Evolutionary conservation across 805 yeast species (phyloP), one percentile per base, ranked within the genome.

Genomic region (Babjeviella inositovora): DNA sequence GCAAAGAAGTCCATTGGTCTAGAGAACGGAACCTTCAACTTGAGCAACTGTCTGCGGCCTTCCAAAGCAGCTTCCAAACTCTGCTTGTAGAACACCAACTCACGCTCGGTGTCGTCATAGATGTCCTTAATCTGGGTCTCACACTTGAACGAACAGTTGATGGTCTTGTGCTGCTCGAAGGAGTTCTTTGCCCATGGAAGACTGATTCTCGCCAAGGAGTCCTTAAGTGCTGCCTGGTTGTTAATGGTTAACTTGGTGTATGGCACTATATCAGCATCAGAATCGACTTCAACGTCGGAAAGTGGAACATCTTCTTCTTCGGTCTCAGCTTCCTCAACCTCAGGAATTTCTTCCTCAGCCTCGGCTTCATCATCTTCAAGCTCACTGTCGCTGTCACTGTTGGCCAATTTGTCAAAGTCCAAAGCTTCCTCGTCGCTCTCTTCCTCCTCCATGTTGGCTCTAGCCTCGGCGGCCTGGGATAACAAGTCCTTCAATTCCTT

Each of bases 1-100:
- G 98, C 99, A 54, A 90, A 90, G 49, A 81, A 90, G 46, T 90
- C 98, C 39, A 68, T 55, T 17, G 99, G 99, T 48, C 98, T 70
- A 14, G 92, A 62, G 47, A 90, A 90, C 29, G 95, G 82, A 15
- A 87, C 70, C 41, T 74, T 73, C 34, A 79, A 62, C 39, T 70
- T 70, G 27, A 70, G 52, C 19, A 79, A 56, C 25, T 66, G 64
- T 22, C 60, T 46, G 40, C 87, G 72, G 13, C 79, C 94, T 35
- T 62, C 67, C 24, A 62, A 51, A 14, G 79, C 90, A 4, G 96
- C 92, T 24, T 68, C 75, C 27, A 90, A 63, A 5, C 93, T 93
- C 55, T 90, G 98, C 45, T 81, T 84, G 51, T 85, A 90, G 39
- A 90, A 87, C 13, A 93, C 92, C 32, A 90, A 56, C 54, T 90